phyloP scores from a whole-genome alignment of 2,329 filamentous ascomycete species.

The Colletotrichum limetticola region DNA sequence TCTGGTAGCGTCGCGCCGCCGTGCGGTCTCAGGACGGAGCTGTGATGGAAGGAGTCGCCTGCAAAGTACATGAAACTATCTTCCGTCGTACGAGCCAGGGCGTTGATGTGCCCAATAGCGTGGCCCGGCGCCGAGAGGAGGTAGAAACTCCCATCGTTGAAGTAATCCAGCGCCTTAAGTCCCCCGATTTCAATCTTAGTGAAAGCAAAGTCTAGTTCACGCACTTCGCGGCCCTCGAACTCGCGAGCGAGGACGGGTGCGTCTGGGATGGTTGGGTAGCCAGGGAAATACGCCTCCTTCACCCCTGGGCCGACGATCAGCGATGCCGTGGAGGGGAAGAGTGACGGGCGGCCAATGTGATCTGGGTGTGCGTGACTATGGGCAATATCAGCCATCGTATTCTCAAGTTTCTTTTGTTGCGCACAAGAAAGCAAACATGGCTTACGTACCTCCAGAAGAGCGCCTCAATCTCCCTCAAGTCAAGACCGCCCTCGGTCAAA shows the following conservation, averaged over 20 bases:
- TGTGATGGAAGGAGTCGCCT: slow-evolving; percentile 14
- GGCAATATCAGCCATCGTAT: not conserved
- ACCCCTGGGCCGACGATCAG: slow-evolving; percentile 40
- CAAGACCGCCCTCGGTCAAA: not conserved
- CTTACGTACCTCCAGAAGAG: slow-evolving; percentile 38
- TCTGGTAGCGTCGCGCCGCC: not conserved
- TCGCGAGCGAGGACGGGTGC: slow-evolving; percentile 30
- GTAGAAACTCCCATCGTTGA: slow-evolving; percentile 24
- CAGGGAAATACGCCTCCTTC: slow-evolving; percentile 31
- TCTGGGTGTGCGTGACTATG: slow-evolving; percentile 41
- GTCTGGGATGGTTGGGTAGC: slow-evolving; percentile 28
- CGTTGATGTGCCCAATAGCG: slow-evolving; percentile 15
- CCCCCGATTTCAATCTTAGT: not conserved
- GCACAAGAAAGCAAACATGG: not conserved
- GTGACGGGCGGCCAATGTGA: slow-evolving; percentile 40
- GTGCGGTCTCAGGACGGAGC: slow-evolving; percentile 1
- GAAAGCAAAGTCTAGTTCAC: slow-evolving; percentile 7
- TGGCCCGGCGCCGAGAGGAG: slow-evolving; percentile 27
- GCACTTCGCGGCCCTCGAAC: slow-evolving; percentile 14
- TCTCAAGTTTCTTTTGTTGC: not conserved
- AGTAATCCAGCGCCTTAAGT: slow-evolving; percentile 16
- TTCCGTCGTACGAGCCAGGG: slow-evolving; percentile 5
- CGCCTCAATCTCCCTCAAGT: slow-evolving; percentile 31
- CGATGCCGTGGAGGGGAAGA: slow-evolving; percentile 37
- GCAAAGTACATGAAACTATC: slow-evolving; percentile 16